Percentiles rank a stretch among this genome's conserved stretches.
phyloP scores from a whole-genome alignment of 495 filamentous ascomycete species.

The Tuber indicum region DNA sequence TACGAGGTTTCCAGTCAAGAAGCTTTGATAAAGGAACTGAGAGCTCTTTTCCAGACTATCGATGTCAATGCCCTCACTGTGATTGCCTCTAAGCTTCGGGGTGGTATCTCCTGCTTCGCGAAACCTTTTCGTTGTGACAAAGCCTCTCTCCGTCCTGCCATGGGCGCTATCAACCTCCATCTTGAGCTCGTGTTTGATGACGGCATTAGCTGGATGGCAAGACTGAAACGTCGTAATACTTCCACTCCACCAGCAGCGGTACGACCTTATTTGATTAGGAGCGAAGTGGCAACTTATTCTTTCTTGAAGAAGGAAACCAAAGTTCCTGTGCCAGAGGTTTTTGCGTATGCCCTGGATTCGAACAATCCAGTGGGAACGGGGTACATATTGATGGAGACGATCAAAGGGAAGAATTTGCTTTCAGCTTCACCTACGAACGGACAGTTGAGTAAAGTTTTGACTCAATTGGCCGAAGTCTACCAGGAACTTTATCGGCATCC shows the following conservation, averaged over 20 bases:
- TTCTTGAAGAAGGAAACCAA: constrained; percentile 43
- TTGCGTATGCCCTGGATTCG: constrained; percentile 35
- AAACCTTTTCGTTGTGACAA: not conserved
- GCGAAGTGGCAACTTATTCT: constrained; percentile 45
- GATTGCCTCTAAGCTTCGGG: constrained; percentile 23
- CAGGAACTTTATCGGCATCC: not conserved
- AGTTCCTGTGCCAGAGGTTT: constrained; percentile 40
- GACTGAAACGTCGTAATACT: constrained; percentile 31
- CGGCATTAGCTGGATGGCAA: constrained; percentile 41
- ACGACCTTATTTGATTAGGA: constrained; percentile 36
- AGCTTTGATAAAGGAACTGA: constrained; percentile 21
- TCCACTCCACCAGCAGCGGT: constrained; percentile 16
- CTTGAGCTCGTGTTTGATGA: constrained; percentile 41
- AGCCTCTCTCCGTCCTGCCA: constrained; percentile 11
- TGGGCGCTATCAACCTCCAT: constrained; percentile 39
- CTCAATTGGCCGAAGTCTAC: constrained; percentile 46
- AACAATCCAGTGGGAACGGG: constrained; percentile 42
- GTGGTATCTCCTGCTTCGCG: constrained; percentile 21
- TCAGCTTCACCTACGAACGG: constrained; percentile 35
- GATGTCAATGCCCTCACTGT: constrained; percentile 12
- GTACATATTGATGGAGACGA: constrained; percentile 46
- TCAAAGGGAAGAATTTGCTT: constrained; percentile 41
- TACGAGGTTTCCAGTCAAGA: constrained; percentile 27
- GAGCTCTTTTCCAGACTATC: constrained; percentile 12
- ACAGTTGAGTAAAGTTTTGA: constrained; percentile 43